Evolutionary conservation across 768 basidiomycete species (phyloP).

Genomic region (Myochromella boudieri): DNA sequence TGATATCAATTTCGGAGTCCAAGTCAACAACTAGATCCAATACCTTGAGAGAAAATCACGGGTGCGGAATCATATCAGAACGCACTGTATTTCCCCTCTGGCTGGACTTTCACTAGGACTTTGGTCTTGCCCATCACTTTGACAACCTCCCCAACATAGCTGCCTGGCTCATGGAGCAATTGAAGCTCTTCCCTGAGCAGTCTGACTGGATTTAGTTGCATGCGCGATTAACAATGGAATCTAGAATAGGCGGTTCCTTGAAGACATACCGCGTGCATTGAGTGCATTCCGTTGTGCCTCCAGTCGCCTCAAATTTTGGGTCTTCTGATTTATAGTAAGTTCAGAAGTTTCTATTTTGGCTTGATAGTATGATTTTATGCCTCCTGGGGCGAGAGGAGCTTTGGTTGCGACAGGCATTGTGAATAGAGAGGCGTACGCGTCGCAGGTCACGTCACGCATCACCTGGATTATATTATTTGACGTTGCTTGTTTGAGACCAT

Average conservation of each 20-base stretch:
- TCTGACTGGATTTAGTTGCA: conserved; percentile 54
- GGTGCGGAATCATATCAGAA: conserved; percentile 12
- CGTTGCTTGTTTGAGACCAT: background rate
- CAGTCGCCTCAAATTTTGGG: conserved; percentile 90
- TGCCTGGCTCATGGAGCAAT: conserved; percentile 74
- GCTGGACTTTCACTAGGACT: conserved; percentile 96
- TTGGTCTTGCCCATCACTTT: conserved; percentile 99
- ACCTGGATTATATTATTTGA: conserved; percentile 7
- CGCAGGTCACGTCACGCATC: conserved; percentile 19
- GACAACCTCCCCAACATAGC: conserved; percentile 96
- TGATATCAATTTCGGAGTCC: conserved; percentile 82
- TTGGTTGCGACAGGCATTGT: conserved; percentile 37
- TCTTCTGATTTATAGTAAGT: conserved; percentile 91
- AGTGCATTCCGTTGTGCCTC: conserved; percentile 97
- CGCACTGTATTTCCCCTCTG: conserved; percentile 98
- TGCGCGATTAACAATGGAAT: background rate
- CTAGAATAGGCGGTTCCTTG: background rate
- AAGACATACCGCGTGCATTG: conserved; percentile 79
- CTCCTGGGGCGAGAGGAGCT: conserved; percentile 49
- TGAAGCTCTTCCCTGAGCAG: conserved; percentile 87
- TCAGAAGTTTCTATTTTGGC: conserved; percentile 95
- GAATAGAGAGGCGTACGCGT: conserved; percentile 26
- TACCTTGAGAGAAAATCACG: background rate
- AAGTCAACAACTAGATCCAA: conserved; percentile 80
- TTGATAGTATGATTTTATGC: conserved; percentile 90